Conservation (phyloP, 441 rosid species). For the Gossypium schwendimanii region DNA sequence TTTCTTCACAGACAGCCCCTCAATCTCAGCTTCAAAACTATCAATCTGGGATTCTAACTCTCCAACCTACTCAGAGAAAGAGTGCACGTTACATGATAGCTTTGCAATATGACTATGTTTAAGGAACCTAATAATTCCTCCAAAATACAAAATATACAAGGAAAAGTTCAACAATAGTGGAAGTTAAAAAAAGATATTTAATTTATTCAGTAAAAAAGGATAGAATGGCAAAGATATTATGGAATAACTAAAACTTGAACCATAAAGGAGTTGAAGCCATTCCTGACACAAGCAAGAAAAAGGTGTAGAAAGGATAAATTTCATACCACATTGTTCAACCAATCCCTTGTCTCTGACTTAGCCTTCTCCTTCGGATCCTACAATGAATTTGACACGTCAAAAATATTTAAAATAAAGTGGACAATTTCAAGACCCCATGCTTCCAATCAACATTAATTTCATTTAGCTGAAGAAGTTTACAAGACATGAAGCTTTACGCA, state of each 20-base stretch:
- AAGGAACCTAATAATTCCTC: not conserved
- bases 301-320: constrained; percentile 7
- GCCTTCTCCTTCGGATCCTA: constrained; percentile 99
- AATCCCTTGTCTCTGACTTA: constrained; percentile 95
- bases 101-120: not conserved
- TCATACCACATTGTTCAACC: constrained; percentile 94
- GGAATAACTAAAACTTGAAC: no score
- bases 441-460: not conserved
- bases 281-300: not conserved
- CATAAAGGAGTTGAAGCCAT: no score
- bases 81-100: not conserved
- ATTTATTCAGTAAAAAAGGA: not conserved
- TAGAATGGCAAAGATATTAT: not conserved
- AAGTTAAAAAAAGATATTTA: not conserved
- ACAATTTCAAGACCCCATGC: not conserved
- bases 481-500: not conserved
- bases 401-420: not conserved
- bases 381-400: constrained; percentile 5
- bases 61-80: constrained; percentile 56
- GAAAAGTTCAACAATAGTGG: not conserved
- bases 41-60: constrained; percentile 97
- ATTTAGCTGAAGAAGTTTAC: not conserved
- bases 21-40: constrained; percentile 94
- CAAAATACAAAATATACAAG: not conserved
- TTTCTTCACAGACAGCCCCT: constrained; percentile 96